Evolutionary conservation across 2,329 filamentous ascomycete species (phyloP), one percentile per base, ranked within the genome.

Genomic region (Arthrobotrys conoides): DNA sequence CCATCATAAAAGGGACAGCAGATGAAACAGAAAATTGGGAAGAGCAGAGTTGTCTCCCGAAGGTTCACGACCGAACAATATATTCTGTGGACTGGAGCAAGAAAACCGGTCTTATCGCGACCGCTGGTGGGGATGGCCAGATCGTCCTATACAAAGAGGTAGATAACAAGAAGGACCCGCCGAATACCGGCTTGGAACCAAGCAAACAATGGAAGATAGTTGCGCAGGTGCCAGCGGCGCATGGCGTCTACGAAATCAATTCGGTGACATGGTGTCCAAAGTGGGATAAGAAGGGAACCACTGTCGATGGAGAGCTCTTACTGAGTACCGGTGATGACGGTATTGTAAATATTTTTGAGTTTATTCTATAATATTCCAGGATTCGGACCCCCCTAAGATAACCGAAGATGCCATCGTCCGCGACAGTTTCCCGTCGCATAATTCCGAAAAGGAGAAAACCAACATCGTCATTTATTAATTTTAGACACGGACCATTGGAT

Each of bases 161-260:
- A 1, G 10, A 49, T 10, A 5, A 18, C 2, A 68, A 80, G 71
- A 81, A 81, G 59, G 55, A 80, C 66, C 76, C 76, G 65, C 64
- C 66, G n/a, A 72, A 82, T n/a, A 66, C 73, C 81, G 81, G 81
- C 84, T n/a, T 80, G 79, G 49, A 18, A 18, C 8, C 14, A 5
- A 80, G 80, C 75, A 36, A 81, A 68, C 53, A 89, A 76, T 98
- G 96, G 96, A 87, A 87, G 5, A 85, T 95, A 2, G 83, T 97
- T 16, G 89, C 90, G 0, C 88, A 89, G n/a, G 83, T 92, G 0
- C 87, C 91, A 59, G 91, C 91, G 38, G 93, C 91, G 1, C 96
- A 99, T 84, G 94, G 93, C 0, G 93, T 96, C 1, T 97, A 95
- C 83, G 96, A 99, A 85, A 88, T 98, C 80, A 99, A 99, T 83